Evolutionary conservation across 805 yeast species (phyloP), one percentile per base, ranked within the genome.

Genomic region (Geotrichum ghanense): DNA sequence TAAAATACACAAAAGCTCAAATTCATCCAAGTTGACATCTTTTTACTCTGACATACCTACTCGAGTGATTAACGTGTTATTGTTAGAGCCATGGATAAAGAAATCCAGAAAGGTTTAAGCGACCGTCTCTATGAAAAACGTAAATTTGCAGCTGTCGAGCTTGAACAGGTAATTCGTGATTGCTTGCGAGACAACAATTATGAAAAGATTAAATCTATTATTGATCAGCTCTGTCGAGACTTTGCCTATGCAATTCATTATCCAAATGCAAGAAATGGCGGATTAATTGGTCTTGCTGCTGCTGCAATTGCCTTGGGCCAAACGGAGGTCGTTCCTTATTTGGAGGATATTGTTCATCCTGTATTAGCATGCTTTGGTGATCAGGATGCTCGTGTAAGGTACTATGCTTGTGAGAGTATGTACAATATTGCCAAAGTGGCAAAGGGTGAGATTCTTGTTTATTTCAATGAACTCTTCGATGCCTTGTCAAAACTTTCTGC

Each of bases 391-490:
- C 77, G 95, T 54, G 98, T 92, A 6, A 73, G 98, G 46, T 92
- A 92, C 58, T 92, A 88, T 62, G 97, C 98, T 0, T 92, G 97
- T 67, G 98, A 92, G 59, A 83, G 95, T 43, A 71, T 92, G 50
- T 92, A 92, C 65, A 92, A 92, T 64, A 89, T 92, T 42, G 95
- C 97, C 42, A 92, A 92, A 59, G 94, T 92, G 19, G 95, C 97
- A 2, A 79, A 95, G 54, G 97, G 97, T 23, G 97, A 92, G 64
- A 85, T 92, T 20, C 68, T 92, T 50, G 69, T 83, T 10, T 89
- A 86, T 61, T 92, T 92, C 71, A 92, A 90, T 64, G 97, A 92
- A 65, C 82, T 88, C 1, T 92, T 92, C 61, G 97, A 92, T 61
- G 92, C 89, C 17, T 70, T 92, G 46, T 89, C 96, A 61, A 81